phyloP scores from a whole-genome alignment of 805 yeast genomes.

The Hanseniaspora hatyaiensis region DNA sequence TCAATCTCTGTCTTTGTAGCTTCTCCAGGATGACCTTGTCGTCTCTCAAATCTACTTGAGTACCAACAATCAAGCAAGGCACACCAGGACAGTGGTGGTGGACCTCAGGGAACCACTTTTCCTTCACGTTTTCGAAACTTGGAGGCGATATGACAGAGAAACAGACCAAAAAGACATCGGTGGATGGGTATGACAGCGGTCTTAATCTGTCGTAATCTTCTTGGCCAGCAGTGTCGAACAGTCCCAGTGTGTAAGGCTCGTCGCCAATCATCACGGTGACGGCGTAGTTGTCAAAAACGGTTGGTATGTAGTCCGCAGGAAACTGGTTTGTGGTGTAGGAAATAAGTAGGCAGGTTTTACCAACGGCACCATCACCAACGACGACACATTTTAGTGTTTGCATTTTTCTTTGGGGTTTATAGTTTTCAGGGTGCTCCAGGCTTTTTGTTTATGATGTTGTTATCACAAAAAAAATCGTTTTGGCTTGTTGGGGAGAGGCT shows the following conservation, averaged over 20 bases:
- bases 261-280: conserved; percentile 94
- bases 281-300: conserved; percentile 94
- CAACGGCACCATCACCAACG: conserved; percentile 99
- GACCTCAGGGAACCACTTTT: conserved; percentile 98
- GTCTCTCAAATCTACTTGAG: conserved; percentile 88
- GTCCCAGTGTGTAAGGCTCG: conserved; percentile 93
- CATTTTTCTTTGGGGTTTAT: no score
- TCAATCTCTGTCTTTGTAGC: conserved; percentile 77
- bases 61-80: conserved; percentile 92
- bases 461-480: no score
- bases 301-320: conserved; percentile 96
- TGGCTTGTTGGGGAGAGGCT: no score
- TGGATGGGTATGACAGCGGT: conserved; percentile 92
- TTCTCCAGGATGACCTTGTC: conserved; percentile 85
- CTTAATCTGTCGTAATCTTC: conserved; percentile 97
- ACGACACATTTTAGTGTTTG: conserved; percentile 82
- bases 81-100: conserved; percentile 98
- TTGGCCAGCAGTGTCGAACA: conserved; percentile 98
- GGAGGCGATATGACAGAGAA: conserved; percentile 96
- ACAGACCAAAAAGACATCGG: conserved; percentile 92
- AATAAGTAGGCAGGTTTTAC: conserved; percentile 89
- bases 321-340: conserved; percentile 94
- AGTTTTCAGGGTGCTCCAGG: no score
- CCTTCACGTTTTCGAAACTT: conserved; percentile 91
- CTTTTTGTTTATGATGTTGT: no score